A percentile compares a stretch with the other conserved stretches of the same genome.
Evolutionary conservation across 139 green algal species (phyloP).

Genomic region (Chlorella sp.): DNA sequence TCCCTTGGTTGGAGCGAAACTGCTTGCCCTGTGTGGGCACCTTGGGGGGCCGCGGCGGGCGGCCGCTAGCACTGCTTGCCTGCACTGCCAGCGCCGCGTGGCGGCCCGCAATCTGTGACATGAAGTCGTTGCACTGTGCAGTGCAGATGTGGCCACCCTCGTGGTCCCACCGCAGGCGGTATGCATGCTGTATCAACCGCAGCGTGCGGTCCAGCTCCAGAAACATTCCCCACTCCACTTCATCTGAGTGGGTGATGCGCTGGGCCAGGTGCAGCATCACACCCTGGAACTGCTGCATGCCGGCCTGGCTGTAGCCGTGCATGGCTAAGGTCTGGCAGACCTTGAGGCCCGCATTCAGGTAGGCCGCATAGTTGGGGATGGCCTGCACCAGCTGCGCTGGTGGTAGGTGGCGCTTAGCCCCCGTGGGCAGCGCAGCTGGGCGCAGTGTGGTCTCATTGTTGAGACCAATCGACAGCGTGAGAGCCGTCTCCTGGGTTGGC

Average conservation of each 20-base stretch:
- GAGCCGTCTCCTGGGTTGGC: background rate
- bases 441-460: background rate
- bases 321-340: background rate
- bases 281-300: background rate
- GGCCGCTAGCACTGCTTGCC: background rate
- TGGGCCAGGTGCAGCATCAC: background rate
- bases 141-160: background rate
- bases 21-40: background rate
- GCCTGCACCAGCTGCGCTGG: background rate
- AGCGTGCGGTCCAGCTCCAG: conserved; percentile 1
- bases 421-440: background rate
- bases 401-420: background rate
- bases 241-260: background rate
- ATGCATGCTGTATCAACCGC: background rate
- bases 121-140: background rate
- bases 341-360: background rate
- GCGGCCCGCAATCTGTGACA: background rate
- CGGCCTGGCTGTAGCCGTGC: background rate
- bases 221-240: background rate
- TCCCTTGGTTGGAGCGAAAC: background rate
- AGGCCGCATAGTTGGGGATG: background rate
- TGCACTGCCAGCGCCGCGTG: background rate
- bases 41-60: background rate
- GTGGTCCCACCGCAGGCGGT: background rate
- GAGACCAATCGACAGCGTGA: background rate